These are phyloP conservation scores for Seiridium unicorne DNA, from an alignment of 2,329 filamentous ascomycete species.

Conservation along the genomic window DNA sequence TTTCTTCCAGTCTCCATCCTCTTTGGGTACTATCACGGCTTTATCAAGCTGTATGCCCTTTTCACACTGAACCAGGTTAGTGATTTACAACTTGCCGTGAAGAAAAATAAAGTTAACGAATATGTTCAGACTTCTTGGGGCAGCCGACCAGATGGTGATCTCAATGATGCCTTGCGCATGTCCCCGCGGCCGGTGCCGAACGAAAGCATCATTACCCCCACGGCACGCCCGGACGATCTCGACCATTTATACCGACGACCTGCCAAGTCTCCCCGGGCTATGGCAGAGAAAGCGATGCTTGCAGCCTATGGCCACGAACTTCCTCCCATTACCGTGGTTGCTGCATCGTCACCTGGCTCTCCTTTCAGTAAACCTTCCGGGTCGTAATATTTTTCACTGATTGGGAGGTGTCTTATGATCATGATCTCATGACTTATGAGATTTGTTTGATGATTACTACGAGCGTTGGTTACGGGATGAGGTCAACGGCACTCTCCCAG, in stretches of 20 bases:
- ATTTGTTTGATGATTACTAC: neutral
- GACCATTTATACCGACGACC: conserved; percentile 6
- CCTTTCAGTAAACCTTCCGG: neutral
- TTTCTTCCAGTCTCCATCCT: conserved; percentile 82
- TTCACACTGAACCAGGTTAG: conserved; percentile 80
- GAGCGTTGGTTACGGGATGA: neutral
- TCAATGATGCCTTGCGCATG: conserved; percentile 74
- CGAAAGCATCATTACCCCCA: conserved; percentile 33
- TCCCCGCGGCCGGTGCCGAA: conserved; percentile 41
- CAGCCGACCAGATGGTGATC: conserved; percentile 86
- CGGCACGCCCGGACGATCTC: conserved; percentile 28
- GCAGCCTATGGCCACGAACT: conserved; percentile 15
- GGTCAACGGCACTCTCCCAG: neutral
- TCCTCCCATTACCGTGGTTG: conserved; percentile 17
- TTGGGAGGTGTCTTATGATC: neutral
- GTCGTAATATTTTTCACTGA: neutral
- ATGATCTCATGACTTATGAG: conserved; percentile 5
- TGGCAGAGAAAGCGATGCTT: conserved; percentile 21
- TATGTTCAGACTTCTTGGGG: conserved; percentile 82
- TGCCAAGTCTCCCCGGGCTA: neutral
- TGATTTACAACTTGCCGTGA: conserved; percentile 14
- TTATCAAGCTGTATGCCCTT: conserved; percentile 88
- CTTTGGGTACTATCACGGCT: conserved; percentile 90
- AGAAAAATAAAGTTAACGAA: too few relatives aligned
- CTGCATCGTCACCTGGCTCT: conserved; percentile 11